These are phyloP conservation scores for Entomortierella chlamydospora DNA, from an alignment of 192 early-diverging fungal genomes.

Conservation along the genomic window DNA sequence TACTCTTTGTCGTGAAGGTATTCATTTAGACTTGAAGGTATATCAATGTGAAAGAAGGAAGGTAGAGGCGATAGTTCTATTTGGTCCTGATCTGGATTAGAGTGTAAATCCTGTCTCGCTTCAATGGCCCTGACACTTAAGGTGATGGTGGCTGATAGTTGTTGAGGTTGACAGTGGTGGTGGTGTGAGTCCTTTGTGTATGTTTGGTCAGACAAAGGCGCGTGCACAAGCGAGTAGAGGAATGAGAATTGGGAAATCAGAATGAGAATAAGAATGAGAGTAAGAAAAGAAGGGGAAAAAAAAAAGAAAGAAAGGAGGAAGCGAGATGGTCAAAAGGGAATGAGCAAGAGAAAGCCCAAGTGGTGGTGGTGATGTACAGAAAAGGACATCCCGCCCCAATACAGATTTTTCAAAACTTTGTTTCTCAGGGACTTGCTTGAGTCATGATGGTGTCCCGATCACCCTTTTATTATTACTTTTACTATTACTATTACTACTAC, in stretches of 20 bases:
- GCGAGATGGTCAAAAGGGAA: background rate
- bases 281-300: constrained; percentile 1
- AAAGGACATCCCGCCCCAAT: background rate
- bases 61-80: background rate
- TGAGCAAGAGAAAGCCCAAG: background rate
- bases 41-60: background rate
- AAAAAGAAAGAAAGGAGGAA: background rate
- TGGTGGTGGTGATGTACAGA: background rate
- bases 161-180: too few relatives aligned
- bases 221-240: background rate
- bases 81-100: constrained; percentile 2
- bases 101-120: background rate
- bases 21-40: constrained; percentile 20
- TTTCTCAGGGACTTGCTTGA: too few relatives aligned
- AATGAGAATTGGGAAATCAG: background rate
- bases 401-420: too few relatives aligned
- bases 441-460: too few relatives aligned
- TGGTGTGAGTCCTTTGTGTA: too few relatives aligned
- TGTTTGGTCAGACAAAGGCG: too few relatives aligned
- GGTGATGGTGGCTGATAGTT: too few relatives aligned
- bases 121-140: background rate
- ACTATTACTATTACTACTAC: too few relatives aligned
- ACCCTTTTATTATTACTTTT: too few relatives aligned
- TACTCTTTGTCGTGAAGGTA: constrained; percentile 54
- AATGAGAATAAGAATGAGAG: constrained; percentile 2